Percentiles rank a stretch among this genome's conserved stretches.
Evolutionary conservation across 306 rosid genomes (phyloP).

Genomic region (Medicago lupulina): DNA sequence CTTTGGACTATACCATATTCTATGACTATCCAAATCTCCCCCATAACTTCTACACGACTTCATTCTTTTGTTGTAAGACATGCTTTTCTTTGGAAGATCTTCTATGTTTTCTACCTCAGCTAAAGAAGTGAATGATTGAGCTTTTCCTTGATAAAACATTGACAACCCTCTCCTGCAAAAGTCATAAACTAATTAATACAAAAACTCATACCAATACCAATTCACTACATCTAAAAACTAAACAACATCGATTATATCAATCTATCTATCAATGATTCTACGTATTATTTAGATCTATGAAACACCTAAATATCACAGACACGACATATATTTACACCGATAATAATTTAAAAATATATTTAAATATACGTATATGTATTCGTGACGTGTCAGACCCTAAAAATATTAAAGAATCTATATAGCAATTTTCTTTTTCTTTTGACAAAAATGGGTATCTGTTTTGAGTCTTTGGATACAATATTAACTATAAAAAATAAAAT

Average conservation of each 20-base stretch:
- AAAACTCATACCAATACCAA: not conserved
- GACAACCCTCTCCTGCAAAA: conserved; percentile 90
- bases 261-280: not conserved
- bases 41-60: conserved; percentile 80
- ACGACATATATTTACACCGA: too few relatives aligned
- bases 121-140: conserved; percentile 75
- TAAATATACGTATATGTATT: too few relatives aligned
- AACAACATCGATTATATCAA: not conserved
- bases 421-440: too few relatives aligned
- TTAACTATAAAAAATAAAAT: too few relatives aligned
- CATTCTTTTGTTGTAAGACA: conserved; percentile 57
- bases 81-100: conserved; percentile 76
- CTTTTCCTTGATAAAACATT: conserved; percentile 74
- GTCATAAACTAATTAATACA: conserved; percentile 28
- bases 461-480: not conserved
- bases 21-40: conserved; percentile 64
- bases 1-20: conserved; percentile 53
- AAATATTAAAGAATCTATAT: too few relatives aligned
- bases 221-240: not conserved
- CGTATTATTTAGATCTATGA: not conserved
- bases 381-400: too few relatives aligned
- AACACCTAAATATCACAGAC: too few relatives aligned
- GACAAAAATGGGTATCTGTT: too few relatives aligned
- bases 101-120: conserved; percentile 69
- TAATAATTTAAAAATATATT: too few relatives aligned